phyloP scores from a whole-genome alignment of 2,329 filamentous ascomycete species.

The Iodosphaeria phyllophila region DNA sequence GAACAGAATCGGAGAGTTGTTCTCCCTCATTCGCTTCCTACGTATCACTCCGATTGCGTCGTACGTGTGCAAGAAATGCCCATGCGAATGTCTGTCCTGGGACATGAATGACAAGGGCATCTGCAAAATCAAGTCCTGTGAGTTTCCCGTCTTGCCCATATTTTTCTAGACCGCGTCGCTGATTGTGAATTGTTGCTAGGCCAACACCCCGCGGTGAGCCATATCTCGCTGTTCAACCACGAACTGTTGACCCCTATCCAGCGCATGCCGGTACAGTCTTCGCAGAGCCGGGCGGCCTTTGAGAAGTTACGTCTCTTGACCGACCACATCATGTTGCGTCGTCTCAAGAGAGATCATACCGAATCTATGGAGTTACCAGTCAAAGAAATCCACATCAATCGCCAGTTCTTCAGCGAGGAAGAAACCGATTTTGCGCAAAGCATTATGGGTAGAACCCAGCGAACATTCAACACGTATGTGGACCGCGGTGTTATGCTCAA shows the following conservation, averaged over 20 bases:
- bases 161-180: constrained; percentile 2
- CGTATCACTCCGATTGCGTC: constrained; percentile 77
- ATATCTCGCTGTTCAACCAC: constrained; percentile 78
- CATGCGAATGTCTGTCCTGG: constrained; percentile 74
- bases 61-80: constrained; percentile 81
- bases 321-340: constrained; percentile 85
- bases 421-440: constrained; percentile 90
- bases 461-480: constrained; percentile 91
- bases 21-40: constrained; percentile 82
- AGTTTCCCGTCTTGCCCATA: constrained; percentile 19
- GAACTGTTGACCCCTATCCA: constrained; percentile 77
- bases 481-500: constrained; percentile 85
- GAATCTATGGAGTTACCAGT: constrained; percentile 91
- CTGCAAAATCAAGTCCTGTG: constrained; percentile 55
- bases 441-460: constrained; percentile 81
- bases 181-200: constrained; percentile 8
- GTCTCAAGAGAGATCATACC: constrained; percentile 84
- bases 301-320: constrained; percentile 74
- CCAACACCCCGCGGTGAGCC: constrained; percentile 18
- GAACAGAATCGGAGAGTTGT: constrained; percentile 94
- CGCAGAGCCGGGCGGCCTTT: constrained; percentile 51
- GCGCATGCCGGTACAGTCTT: constrained; percentile 38
- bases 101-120: constrained; percentile 49
- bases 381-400: constrained; percentile 80
- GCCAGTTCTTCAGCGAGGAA: constrained; percentile 91